These are phyloP conservation scores for Pseudogymnoascus sp. DNA, from an alignment of 2,329 filamentous ascomycete species.

Conservation along the genomic window DNA sequence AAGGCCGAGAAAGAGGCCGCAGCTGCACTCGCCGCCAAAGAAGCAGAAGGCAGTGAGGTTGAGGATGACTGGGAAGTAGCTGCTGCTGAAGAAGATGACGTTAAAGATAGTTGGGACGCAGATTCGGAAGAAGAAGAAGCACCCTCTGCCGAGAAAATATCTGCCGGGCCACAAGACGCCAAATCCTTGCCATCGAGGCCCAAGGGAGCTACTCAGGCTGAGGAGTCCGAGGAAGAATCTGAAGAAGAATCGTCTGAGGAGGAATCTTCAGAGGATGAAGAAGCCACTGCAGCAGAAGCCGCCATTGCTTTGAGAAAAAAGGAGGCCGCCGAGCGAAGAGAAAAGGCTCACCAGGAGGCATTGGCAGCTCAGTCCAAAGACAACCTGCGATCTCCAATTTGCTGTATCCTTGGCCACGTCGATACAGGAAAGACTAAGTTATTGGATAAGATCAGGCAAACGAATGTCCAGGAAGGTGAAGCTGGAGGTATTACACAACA, in stretches of 20 bases:
- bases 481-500: conserved; percentile 99
- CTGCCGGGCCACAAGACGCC: conserved; percentile 1
- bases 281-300: conserved; percentile 61
- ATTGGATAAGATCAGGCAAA: conserved; percentile 95
- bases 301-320: conserved; percentile 73
- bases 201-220: conserved; percentile 21
- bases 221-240: conserved; percentile 46
- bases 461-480: conserved; percentile 97
- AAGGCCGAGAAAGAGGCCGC: conserved; percentile 51
- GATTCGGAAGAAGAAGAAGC: conserved; percentile 62
- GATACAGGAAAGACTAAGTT: conserved; percentile 99
- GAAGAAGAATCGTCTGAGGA: conserved; percentile 49
- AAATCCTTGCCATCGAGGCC: conserved; percentile 24
- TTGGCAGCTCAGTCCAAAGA: conserved; percentile 86
- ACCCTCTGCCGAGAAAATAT: conserved; percentile 17
- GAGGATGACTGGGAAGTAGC: conserved; percentile 86
- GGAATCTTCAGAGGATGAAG: conserved; percentile 61
- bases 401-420: conserved; percentile 99
- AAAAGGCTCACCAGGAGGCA: conserved; percentile 85
- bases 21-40: conserved; percentile 46
- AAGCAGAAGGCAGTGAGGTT: conserved; percentile 50
- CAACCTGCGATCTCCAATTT: conserved; percentile 93
- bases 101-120: conserved; percentile 95
- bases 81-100: conserved; percentile 63
- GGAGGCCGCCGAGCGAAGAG: conserved; percentile 79